Conservation (phyloP, 805 yeast species). For the Candida chilensis region DNA sequence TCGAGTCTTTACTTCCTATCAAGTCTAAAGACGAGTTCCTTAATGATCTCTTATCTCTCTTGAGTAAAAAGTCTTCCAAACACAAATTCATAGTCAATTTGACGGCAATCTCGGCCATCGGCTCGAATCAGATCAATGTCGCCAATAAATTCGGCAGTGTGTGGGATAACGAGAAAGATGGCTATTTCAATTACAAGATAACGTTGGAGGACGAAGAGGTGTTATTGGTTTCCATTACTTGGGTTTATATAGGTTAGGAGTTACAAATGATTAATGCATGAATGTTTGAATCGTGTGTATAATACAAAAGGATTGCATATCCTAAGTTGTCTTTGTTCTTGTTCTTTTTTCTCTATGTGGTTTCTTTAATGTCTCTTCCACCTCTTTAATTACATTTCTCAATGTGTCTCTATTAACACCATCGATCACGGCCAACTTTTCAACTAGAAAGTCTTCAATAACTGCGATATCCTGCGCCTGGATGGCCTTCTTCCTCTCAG, state of each 20-base stretch:
- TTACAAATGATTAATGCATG: too few species aligned
- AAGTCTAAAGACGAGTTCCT: constrained; percentile 19
- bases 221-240: constrained; percentile 17
- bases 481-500: neutral
- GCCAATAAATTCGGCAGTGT: constrained; percentile 37
- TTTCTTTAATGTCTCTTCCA: too few species aligned
- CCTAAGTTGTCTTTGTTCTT: too few species aligned
- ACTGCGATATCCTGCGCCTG: neutral
- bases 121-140: constrained; percentile 12
- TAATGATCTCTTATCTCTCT: constrained; percentile 16
- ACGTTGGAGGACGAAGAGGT: constrained; percentile 7
- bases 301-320: too few species aligned
- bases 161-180: constrained; percentile 53
- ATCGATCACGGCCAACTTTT: neutral
- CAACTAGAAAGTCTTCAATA: neutral
- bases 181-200: constrained; percentile 28
- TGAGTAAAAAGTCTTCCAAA: constrained; percentile 37
- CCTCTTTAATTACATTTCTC: too few species aligned
- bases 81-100: constrained; percentile 47
- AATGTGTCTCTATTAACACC: too few species aligned
- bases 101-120: constrained; percentile 18
- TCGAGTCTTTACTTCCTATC: too few species aligned
- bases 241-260: too few species aligned
- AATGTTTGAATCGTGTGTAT: too few species aligned
- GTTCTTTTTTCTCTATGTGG: too few species aligned